These are phyloP conservation scores for Lentinula raphanica DNA, from an alignment of 768 basidiomycete genomes.

Conservation along the genomic window DNA sequence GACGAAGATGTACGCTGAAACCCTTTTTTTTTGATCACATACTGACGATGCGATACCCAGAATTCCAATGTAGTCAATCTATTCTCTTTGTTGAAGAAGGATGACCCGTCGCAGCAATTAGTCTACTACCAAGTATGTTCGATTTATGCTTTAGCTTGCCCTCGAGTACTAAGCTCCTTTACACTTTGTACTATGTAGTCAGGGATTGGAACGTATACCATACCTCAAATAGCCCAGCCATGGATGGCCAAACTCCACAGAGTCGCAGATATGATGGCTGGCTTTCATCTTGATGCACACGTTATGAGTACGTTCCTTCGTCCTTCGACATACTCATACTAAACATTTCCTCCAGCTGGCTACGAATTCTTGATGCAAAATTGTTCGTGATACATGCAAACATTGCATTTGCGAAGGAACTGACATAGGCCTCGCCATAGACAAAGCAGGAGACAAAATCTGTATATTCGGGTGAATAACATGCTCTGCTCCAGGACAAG, in stretches of 20 bases:
- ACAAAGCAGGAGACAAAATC: conserved; percentile 26
- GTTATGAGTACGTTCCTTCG: conserved; percentile 41
- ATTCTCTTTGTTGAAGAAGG: conserved; percentile 33
- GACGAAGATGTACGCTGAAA: background rate
- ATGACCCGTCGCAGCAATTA: conserved; percentile 15
- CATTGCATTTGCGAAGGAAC: background rate
- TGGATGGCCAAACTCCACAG: conserved; percentile 29
- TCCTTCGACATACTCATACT: background rate
- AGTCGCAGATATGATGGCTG: conserved; percentile 34
- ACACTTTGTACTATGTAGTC: conserved; percentile 26
- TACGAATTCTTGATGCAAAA: conserved; percentile 63
- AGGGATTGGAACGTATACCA: conserved; percentile 58
- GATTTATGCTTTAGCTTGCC: background rate
- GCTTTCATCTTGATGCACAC: conserved; percentile 45
- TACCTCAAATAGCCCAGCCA: conserved; percentile 46
- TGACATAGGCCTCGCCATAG: conserved; percentile 19
- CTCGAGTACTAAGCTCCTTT: conserved; percentile 1
- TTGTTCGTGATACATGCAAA: conserved; percentile 32
- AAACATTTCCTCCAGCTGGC: conserved; percentile 30
- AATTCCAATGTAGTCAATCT: conserved; percentile 37
- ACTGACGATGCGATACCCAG: conserved; percentile 3
- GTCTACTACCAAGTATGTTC: background rate
- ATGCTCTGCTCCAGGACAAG: background rate
- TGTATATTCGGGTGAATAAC: conserved; percentile 23
- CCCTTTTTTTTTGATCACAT: background rate